These are phyloP conservation scores for Lipomyces kockii DNA, from an alignment of 805 yeast genomes.

Conservation along the genomic window DNA sequence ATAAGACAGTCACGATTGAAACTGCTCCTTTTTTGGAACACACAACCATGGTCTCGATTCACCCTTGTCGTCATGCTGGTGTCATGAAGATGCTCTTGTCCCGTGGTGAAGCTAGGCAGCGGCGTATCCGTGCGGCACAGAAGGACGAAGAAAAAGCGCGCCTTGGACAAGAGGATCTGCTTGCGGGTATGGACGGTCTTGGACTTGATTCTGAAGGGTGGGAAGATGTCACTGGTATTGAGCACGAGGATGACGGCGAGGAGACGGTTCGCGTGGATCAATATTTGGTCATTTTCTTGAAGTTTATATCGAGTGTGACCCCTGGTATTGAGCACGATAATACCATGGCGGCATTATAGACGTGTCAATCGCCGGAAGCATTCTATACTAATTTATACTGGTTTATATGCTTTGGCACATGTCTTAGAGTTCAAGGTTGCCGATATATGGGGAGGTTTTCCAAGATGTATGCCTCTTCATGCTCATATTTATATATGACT, in stretches of 20 bases:
- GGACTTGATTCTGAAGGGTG: slow-evolving; percentile 42
- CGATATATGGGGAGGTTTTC: not conserved
- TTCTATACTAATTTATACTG: not conserved
- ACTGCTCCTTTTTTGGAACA: slow-evolving; percentile 76
- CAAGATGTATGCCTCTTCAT: slow-evolving; percentile 2
- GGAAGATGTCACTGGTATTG: slow-evolving; percentile 37
- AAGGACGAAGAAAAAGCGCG: slow-evolving; percentile 12
- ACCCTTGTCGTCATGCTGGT: slow-evolving; percentile 93
- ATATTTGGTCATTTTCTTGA: slow-evolving; percentile 83
- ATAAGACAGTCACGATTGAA: slow-evolving; percentile 96
- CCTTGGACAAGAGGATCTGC: slow-evolving; percentile 23
- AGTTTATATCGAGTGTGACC: slow-evolving; percentile 94
- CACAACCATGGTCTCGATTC: slow-evolving; percentile 82
- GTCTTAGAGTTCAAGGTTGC: not conserved
- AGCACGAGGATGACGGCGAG: slow-evolving; percentile 56
- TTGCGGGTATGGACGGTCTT: slow-evolving; percentile 44
- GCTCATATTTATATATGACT: not conserved
- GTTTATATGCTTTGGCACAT: not conserved
- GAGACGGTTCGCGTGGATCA: slow-evolving; percentile 84
- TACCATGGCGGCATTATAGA: slow-evolving; percentile 85
- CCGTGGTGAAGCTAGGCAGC: slow-evolving; percentile 56
- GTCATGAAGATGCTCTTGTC: slow-evolving; percentile 90
- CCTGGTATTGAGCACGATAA: slow-evolving; percentile 98
- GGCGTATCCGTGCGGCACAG: slow-evolving; percentile 22
- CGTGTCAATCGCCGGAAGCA: not conserved